Evolutionary conservation across 371 early-diverging fungal genomes (phyloP).

Genomic region (Neoconidiobolus thromboides): DNA sequence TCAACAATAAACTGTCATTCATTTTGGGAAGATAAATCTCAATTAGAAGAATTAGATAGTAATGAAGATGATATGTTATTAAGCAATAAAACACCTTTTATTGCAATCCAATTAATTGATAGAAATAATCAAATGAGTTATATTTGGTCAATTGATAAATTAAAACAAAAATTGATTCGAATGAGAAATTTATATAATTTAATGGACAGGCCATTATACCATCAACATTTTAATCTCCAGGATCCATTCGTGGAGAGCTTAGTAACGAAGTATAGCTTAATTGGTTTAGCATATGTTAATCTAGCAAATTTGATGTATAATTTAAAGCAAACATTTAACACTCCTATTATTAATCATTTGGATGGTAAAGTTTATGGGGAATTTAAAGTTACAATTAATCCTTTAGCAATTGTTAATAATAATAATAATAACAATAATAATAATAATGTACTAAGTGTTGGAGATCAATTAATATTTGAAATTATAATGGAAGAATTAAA

Average conservation of each 20-base stretch:
- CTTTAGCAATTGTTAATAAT: neutral
- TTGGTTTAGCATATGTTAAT: constrained; percentile 34
- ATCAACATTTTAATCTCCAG: constrained; percentile 51
- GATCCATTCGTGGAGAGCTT: constrained; percentile 58
- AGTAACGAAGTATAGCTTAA: constrained; percentile 34
- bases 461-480: constrained; percentile 46
- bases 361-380: constrained; percentile 31
- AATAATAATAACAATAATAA: neutral
- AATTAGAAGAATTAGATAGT: constrained; percentile 27
- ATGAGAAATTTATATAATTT: constrained; percentile 64
- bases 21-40: constrained; percentile 32
- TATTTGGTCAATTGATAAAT: constrained; percentile 50
- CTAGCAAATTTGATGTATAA: constrained; percentile 25
- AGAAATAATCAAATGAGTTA: constrained; percentile 45
- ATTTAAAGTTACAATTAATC: constrained; percentile 22
- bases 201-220: constrained; percentile 44
- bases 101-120: constrained; percentile 53
- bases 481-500: constrained; percentile 39
- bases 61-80: constrained; percentile 31
- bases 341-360: constrained; percentile 30
- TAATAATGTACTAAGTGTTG: constrained; percentile 12
- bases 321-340: constrained; percentile 23
- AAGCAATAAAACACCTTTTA: constrained; percentile 28
- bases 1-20: constrained; percentile 29
- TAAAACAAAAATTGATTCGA: constrained; percentile 38